Conservation (phyloP, 1,284 basidiomycete genomes). For the Cutaneotrichosporon sp. region DNA sequence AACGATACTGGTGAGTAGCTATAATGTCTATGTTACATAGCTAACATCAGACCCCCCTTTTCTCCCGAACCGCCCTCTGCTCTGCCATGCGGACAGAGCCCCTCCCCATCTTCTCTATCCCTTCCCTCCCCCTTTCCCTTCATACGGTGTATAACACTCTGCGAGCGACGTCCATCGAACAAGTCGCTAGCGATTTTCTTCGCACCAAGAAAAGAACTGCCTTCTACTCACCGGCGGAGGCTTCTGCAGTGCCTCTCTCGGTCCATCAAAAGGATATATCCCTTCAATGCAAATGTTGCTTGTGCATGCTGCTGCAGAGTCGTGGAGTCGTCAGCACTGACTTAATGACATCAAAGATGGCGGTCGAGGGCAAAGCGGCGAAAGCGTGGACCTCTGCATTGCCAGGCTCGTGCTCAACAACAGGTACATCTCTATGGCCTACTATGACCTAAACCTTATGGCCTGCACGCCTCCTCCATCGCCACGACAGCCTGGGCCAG, state of each 20-base stretch:
- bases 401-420: neutral
- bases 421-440: neutral
- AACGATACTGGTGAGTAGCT: slow-evolving; percentile 1
- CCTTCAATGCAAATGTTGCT: neutral
- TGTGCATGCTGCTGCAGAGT: too few species aligned
- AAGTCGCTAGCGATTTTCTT: slow-evolving; percentile 27
- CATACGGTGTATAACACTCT: slow-evolving; percentile 29
- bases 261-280: slow-evolving; percentile 13
- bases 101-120: too few species aligned
- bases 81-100: too few species aligned
- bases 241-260: slow-evolving; percentile 13
- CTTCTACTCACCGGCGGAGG: slow-evolving; percentile 27
- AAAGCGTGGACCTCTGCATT: too few species aligned
- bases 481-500: slow-evolving; percentile 48
- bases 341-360: too few species aligned
- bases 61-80: too few species aligned
- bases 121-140: neutral
- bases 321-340: too few species aligned
- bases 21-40: too few species aligned
- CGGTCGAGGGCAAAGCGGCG: too few species aligned
- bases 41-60: slow-evolving; percentile 16
- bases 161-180: slow-evolving; percentile 23
- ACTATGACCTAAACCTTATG: too few species aligned
- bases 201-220: slow-evolving; percentile 25
- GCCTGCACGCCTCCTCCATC: slow-evolving; percentile 49